Base-by-base conservation (phyloP, 1,284 basidiomycete species). In the Rhodotorula sp. region DNA sequence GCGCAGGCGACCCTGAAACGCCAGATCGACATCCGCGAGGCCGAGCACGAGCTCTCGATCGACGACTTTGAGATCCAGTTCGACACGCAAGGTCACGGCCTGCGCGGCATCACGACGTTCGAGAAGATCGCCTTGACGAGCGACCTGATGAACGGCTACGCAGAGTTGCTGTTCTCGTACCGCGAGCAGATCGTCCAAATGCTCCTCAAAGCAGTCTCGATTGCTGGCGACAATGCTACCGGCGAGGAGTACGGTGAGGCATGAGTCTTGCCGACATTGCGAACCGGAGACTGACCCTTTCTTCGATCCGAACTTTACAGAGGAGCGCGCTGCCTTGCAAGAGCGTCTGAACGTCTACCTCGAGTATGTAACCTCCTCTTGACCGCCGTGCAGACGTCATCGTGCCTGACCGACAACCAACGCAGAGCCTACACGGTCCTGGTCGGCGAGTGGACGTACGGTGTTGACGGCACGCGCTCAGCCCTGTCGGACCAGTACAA, bases 121-220 rank as follows among this genome's bases (percentile, higher is more conserved):
- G 77, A 78, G 10, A 60, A 69, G 20, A 64, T 73, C 23, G 71
- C 67, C n/a, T 61, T 48, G 8, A 67, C 75, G 12, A 65, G 49
- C 34, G 75, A 78, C 58, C 29, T 73, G 14, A 51, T 71, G 21
- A 79, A 77, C 58, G 73, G 73, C 58, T 75, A 72, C 34, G 75
- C 71, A 52, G 73, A 77, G 47, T 63, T 77, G 43, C 48, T 77
- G n/a, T 73, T 57, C 59, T 43, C 51, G 14, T 77, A 74, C 63
- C 71, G 76, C 39, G 54, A 68, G 34, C 31, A 47, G 58, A 69
- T 74, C 43, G 51, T 71, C 65, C 43, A 60, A 26, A 72, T 74
- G 70, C 52, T 72, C 16, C 43, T 66, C 46, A 65, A 58, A 23
- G 51, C 58, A 7, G 71, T 76, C 16, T 70, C 76, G 26, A 70